These are phyloP conservation scores for Ichthyophthirius multifiliis DNA, from an alignment of 169 alveolate species.

Conservation along the genomic window DNA sequence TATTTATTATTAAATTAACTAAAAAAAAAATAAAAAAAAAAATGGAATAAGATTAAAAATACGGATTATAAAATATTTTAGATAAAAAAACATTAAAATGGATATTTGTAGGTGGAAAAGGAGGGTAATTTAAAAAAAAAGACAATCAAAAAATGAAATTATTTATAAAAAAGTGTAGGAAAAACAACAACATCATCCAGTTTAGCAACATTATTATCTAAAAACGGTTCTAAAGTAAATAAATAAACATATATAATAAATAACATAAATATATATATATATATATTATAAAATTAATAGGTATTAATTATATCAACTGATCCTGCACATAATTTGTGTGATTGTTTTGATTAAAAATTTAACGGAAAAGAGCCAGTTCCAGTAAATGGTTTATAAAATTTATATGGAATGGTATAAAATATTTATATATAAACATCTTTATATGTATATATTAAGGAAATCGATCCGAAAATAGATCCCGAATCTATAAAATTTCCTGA, in stretches of 20 bases:
- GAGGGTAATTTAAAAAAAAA: constrained; percentile 80
- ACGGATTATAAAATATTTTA: constrained; percentile 56
- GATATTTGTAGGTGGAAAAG: constrained; percentile 99
- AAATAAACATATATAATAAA: neutral
- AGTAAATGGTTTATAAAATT: constrained; percentile 93
- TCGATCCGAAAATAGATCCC: constrained; percentile 84
- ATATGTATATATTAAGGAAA: constrained; percentile 71
- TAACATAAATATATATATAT: neutral
- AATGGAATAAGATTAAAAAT: no score
- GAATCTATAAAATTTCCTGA: constrained; percentile 48
- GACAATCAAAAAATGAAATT: neutral
- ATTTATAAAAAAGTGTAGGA: constrained; percentile 86
- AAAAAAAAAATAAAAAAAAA: no score
- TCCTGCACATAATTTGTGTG: constrained; percentile 99
- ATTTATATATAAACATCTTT: neutral
- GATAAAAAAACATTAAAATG: constrained; percentile 90
- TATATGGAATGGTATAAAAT: constrained; percentile 90
- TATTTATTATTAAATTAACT: no score
- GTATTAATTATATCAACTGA: constrained; percentile 97
- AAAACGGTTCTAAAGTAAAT: constrained; percentile 91
- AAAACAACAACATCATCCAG: constrained; percentile 98
- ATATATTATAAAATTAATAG: constrained; percentile 45
- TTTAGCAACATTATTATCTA: constrained; percentile 92
- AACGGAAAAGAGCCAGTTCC: constrained; percentile 90
- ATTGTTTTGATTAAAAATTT: constrained; percentile 96